Conservation (phyloP, 352 stramenopile species). For the Aphanomyces invadans region DNA sequence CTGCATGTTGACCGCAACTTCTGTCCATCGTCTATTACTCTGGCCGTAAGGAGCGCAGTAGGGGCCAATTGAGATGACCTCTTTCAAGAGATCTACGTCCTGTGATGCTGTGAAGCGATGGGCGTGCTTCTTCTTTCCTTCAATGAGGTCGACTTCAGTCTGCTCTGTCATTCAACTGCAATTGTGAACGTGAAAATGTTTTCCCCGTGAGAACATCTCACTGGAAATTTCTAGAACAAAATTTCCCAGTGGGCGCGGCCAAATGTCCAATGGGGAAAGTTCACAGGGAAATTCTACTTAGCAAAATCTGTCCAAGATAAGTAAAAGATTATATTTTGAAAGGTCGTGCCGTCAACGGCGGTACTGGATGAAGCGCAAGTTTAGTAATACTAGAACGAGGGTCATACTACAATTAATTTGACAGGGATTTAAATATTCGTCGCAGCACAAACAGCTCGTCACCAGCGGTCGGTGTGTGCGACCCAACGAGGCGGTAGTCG, state of each 20-base stretch:
- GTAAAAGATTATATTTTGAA: background rate
- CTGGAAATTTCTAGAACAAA: background rate
- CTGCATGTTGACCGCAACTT: background rate
- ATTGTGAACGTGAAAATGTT: background rate
- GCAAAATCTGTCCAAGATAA: background rate
- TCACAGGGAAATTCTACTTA: background rate
- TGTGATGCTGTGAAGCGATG: background rate
- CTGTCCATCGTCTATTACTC: background rate
- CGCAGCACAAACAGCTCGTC: background rate
- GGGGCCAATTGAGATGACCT: background rate
- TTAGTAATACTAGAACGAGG: no score
- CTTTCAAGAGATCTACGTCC: background rate
- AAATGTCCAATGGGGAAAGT: background rate
- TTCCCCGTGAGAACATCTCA: background rate
- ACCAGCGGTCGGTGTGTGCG: background rate
- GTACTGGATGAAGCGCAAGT: no score
- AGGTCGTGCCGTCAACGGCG: no score
- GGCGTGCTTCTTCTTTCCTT: background rate
- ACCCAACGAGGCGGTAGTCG: conserved; percentile 6
- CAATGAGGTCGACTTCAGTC: background rate
- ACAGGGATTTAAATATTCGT: background rate
- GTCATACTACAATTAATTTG: no score
- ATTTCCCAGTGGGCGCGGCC: background rate
- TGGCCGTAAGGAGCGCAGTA: background rate
- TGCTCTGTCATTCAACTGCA: background rate